phyloP scores from a whole-genome alignment of 257 asterid genomes.

The Solanum pinnatisectum region DNA sequence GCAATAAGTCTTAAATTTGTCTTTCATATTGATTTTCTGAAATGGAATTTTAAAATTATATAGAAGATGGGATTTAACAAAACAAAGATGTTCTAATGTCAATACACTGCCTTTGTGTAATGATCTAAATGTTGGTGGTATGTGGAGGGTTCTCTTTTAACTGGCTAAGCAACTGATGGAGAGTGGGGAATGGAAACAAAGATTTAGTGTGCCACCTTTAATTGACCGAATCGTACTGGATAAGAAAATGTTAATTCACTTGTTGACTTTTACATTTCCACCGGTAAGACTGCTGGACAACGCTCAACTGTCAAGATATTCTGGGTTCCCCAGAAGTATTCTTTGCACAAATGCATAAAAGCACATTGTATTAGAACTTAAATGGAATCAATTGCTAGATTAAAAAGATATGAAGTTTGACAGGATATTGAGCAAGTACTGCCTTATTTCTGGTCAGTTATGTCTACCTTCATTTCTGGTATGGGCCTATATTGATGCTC shows the following conservation, averaged over 20 bases:
- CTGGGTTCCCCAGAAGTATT: background rate
- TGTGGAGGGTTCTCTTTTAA: background rate
- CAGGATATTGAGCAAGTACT: background rate
- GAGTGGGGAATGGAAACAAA: background rate
- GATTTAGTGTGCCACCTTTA: background rate
- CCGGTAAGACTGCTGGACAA: background rate
- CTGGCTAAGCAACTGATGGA: background rate
- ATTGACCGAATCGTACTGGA: background rate
- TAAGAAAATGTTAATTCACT: background rate
- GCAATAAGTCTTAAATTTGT: background rate
- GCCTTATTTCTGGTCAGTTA: background rate
- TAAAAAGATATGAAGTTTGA: background rate
- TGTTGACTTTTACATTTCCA: background rate
- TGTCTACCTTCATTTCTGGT: background rate
- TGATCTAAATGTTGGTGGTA: background rate
- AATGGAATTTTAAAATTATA: background rate
- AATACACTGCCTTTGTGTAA: background rate
- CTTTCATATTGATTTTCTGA: background rate
- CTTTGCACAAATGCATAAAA: background rate
- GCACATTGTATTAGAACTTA: background rate
- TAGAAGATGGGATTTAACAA: background rate
- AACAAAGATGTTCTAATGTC: background rate
- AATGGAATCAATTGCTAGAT: background rate
- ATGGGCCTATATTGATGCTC: background rate
- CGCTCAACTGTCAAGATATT: background rate